Percentiles rank a stretch among this genome's conserved stretches.
Evolutionary conservation across 257 asterid genomes (phyloP).

Genomic region (Datura wrightii): DNA sequence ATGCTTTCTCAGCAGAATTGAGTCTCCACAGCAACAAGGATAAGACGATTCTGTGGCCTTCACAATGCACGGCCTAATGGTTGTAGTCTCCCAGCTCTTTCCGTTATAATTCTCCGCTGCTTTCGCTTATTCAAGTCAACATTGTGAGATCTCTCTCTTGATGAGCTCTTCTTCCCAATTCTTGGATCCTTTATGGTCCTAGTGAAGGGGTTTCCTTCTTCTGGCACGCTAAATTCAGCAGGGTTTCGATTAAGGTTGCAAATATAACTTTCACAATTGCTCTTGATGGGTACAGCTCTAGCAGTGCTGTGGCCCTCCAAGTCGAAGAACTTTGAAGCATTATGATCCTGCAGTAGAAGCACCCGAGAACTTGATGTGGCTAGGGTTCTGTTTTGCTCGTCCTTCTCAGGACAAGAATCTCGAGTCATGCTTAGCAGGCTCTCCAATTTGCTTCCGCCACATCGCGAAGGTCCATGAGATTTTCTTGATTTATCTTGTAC

Average conservation of each 20-base stretch:
- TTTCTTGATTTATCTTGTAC: conserved; percentile 35
- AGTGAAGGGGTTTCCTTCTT: conserved; percentile 59
- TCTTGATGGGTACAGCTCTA: conserved; percentile 28
- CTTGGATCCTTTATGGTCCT: conserved; percentile 56
- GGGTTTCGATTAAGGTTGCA: conserved; percentile 69
- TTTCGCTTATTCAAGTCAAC: conserved; percentile 42
- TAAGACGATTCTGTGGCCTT: not conserved
- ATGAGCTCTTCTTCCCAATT: conserved; percentile 40
- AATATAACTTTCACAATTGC: not conserved
- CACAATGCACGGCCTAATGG: conserved; percentile 6
- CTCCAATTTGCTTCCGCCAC: conserved; percentile 18
- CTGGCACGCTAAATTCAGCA: conserved; percentile 73
- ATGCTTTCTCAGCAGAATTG: not conserved
- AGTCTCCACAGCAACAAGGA: conserved; percentile 16
- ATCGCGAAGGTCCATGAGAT: conserved; percentile 23
- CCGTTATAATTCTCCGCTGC: conserved; percentile 49
- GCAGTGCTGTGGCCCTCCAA: conserved; percentile 21
- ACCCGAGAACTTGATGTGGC: conserved; percentile 31
- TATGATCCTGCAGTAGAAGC: conserved; percentile 18
- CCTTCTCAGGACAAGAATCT: conserved; percentile 31
- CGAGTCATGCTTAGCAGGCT: conserved; percentile 31
- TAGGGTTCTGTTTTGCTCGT: conserved; percentile 27
- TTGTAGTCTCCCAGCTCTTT: conserved; percentile 38
- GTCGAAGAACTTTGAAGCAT: conserved; percentile 29
- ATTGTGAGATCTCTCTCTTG: conserved; percentile 31